phyloP scores from a whole-genome alignment of 1,284 basidiomycete genomes.

The Tilletia caries region DNA sequence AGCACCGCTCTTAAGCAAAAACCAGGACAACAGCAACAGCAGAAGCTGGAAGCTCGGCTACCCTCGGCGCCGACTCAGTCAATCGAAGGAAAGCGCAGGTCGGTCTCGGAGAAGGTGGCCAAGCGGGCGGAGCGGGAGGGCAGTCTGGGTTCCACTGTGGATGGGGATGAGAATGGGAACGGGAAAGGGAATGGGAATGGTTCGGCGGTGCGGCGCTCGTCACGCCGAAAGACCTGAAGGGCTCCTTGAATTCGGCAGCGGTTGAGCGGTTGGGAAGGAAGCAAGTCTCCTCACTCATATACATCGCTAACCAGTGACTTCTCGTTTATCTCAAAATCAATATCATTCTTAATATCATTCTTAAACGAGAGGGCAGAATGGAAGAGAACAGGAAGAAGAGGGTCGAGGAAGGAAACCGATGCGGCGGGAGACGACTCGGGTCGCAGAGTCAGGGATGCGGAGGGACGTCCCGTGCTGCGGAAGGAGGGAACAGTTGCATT shows the following conservation, averaged over 20 bases:
- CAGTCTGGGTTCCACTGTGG: too few relatives aligned
- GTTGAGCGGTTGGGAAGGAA: neutral
- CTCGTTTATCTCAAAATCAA: neutral
- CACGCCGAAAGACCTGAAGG: conserved; percentile 12
- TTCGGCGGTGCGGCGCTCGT: conserved; percentile 19
- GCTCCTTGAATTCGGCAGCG: neutral
- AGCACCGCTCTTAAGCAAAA: conserved; percentile 60
- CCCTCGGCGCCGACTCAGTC: too few relatives aligned
- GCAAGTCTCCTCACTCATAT: too few relatives aligned
- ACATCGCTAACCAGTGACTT: neutral
- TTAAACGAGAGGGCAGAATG: neutral
- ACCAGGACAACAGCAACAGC: too few relatives aligned
- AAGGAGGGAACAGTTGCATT: too few relatives aligned
- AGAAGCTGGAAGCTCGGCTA: too few relatives aligned
- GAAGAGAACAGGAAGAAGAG: neutral
- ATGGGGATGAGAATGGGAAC: conserved; percentile 46
- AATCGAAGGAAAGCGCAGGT: too few relatives aligned
- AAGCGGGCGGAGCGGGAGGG: too few relatives aligned
- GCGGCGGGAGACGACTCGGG: too few relatives aligned
- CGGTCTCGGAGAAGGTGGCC: conserved; percentile 14
- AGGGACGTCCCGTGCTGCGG: too few relatives aligned
- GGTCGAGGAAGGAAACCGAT: neutral
- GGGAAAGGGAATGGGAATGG: conserved; percentile 45
- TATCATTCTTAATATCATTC: neutral
- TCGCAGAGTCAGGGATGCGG: too few relatives aligned